Evolutionary conservation across 1,139 yeast genomes (phyloP).

Genomic region (Suhomyces ambrosiae): DNA sequence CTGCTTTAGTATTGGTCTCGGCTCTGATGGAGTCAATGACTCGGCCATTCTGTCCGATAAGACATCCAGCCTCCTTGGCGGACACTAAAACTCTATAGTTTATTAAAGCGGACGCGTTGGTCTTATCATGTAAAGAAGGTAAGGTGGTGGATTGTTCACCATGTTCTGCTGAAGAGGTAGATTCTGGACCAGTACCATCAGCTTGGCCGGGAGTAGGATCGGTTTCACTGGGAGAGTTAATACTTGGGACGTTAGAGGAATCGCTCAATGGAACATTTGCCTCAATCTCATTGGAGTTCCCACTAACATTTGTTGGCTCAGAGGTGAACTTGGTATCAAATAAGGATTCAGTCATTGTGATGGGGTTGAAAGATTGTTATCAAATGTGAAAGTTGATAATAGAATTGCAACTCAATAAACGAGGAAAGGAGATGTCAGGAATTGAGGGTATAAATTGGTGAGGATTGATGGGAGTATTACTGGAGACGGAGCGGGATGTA

Average conservation of each 20-base stretch:
- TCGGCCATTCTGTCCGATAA: conserved; percentile 85
- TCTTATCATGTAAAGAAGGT: conserved; percentile 34
- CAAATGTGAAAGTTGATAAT: neutral
- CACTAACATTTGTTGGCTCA: conserved; percentile 18
- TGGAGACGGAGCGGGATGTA: neutral
- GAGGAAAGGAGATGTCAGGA: neutral
- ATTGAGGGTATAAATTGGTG: conserved; percentile 1
- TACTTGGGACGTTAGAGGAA: neutral
- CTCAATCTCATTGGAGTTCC: conserved; percentile 7
- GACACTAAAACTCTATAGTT: conserved; percentile 74
- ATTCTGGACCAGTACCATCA: conserved; percentile 12
- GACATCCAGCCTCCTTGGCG: conserved; percentile 87
- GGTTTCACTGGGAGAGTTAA: neutral
- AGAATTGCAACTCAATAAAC: neutral
- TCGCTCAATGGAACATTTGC: neutral
- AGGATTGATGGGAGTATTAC: neutral
- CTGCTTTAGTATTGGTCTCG: conserved; percentile 81
- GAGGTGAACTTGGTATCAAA: conserved; percentile 42
- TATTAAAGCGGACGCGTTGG: conserved; percentile 43
- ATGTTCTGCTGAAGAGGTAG: conserved; percentile 13
- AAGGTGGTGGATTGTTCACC: conserved; percentile 24
- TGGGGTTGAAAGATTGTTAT: neutral
- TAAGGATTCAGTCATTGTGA: conserved; percentile 43
- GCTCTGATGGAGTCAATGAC: conserved; percentile 80
- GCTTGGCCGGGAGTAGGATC: conserved; percentile 1